phyloP scores from a whole-genome alignment of 768 basidiomycete species.

The Amanita fuliginea region DNA sequence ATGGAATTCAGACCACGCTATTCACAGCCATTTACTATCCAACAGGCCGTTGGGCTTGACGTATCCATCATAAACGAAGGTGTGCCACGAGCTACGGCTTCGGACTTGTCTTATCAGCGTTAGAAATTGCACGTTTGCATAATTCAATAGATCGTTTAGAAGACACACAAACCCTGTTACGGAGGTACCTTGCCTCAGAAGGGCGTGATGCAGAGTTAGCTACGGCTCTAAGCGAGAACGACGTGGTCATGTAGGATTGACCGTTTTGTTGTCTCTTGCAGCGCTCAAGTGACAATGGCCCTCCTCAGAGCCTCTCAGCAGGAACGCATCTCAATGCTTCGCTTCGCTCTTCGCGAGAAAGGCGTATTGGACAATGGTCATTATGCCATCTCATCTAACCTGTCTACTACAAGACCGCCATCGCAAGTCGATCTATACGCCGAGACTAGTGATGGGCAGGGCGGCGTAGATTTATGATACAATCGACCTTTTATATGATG shows the following conservation, averaged over 20 bases:
- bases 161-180: conserved; percentile 49
- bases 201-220: conserved; percentile 32
- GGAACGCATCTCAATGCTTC: conserved; percentile 62
- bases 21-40: conserved; percentile 64
- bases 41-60: conserved; percentile 54
- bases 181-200: conserved; percentile 28
- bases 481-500: too few relatives aligned
- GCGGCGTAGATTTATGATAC: neutral
- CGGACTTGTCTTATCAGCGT: conserved; percentile 2
- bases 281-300: neutral
- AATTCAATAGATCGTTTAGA: conserved; percentile 57
- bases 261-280: neutral
- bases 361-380: conserved; percentile 40
- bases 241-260: conserved; percentile 49
- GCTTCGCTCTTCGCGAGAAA: conserved; percentile 52
- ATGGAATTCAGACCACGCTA: conserved; percentile 56
- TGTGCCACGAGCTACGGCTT: conserved; percentile 15
- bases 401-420: neutral
- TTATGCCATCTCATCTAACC: conserved; percentile 22
- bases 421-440: neutral
- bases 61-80: conserved; percentile 64
- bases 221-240: conserved; percentile 61
- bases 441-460: neutral
- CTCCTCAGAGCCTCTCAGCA: conserved; percentile 59
- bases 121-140: conserved; percentile 69